Conservation (phyloP, 495 filamentous ascomycete genomes). For the Sabuloglossum arenarium region DNA sequence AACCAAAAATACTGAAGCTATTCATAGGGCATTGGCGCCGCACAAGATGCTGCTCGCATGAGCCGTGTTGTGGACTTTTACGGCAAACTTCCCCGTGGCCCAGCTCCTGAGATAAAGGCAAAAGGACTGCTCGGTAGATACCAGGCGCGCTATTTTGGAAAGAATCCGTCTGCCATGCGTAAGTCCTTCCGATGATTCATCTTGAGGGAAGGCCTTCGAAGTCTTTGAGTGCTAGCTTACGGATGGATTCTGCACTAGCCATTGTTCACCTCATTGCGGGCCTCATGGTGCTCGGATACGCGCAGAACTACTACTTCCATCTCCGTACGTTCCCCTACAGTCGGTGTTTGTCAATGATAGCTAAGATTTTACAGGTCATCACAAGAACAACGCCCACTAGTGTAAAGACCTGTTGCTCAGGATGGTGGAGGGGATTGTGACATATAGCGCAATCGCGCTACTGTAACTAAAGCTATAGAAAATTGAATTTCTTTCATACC, state of each 20-base stretch:
- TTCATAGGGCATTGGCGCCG: slow-evolving; percentile 64
- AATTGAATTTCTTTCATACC: not conserved
- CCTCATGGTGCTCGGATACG: slow-evolving; percentile 65
- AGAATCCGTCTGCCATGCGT: slow-evolving; percentile 75
- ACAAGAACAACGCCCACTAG: slow-evolving; percentile 9
- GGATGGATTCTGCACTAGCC: slow-evolving; percentile 30
- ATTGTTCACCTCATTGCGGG: slow-evolving; percentile 64
- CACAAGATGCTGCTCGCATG: slow-evolving; percentile 89
- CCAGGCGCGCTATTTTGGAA: slow-evolving; percentile 85
- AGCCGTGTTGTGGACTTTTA: slow-evolving; percentile 94
- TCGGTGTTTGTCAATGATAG: not conserved
- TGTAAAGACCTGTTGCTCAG: not conserved
- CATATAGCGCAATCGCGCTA: not conserved
- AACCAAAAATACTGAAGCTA: not conserved
- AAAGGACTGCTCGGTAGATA: slow-evolving; percentile 70
- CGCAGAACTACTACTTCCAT: slow-evolving; percentile 98
- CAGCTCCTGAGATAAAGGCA: slow-evolving; percentile 57
- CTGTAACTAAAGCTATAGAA: slow-evolving; percentile 1
- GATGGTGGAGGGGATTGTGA: not conserved
- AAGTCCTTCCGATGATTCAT: slow-evolving; percentile 24
- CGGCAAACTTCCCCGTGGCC: slow-evolving; percentile 80
- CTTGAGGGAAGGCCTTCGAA: not conserved
- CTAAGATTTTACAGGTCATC: not conserved
- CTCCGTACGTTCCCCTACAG: slow-evolving; percentile 45
- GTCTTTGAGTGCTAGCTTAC: not conserved